phyloP scores from a whole-genome alignment of 2,329 filamentous ascomycete genomes.

The Pestalotiopsis fici region DNA sequence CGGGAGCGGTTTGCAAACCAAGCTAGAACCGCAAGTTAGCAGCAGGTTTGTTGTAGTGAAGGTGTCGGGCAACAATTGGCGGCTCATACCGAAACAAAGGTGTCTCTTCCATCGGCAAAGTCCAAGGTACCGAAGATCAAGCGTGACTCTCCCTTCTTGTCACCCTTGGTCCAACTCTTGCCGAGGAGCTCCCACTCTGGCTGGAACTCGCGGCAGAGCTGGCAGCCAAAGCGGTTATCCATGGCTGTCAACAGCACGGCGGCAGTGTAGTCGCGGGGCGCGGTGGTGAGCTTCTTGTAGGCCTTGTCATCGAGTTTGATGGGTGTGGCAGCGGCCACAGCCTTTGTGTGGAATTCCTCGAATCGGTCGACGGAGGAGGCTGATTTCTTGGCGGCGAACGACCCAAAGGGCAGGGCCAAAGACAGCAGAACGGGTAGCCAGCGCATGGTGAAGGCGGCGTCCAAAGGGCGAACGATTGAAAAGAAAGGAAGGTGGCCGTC shows the following conservation, averaged over 20 bases:
- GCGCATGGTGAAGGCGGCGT: constrained; percentile 60
- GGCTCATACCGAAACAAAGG: constrained; percentile 77
- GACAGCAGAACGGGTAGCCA: constrained; percentile 65
- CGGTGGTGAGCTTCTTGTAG: constrained; percentile 74
- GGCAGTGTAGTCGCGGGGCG: constrained; percentile 81
- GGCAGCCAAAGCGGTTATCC: constrained; percentile 80
- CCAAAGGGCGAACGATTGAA: constrained; percentile 1
- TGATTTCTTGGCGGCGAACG: constrained; percentile 66
- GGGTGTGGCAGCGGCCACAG: constrained; percentile 60
- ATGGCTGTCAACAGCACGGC: constrained; percentile 85
- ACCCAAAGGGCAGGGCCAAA: constrained; percentile 60
- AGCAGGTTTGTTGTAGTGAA: background rate
- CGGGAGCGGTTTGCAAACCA: constrained; percentile 89
- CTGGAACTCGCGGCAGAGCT: constrained; percentile 87
- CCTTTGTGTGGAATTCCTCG: constrained; percentile 68
- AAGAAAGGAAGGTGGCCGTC: constrained; percentile 2
- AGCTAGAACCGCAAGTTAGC: constrained; percentile 55
- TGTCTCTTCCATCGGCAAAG: constrained; percentile 79
- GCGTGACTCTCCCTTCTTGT: constrained; percentile 72
- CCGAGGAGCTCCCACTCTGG: constrained; percentile 89
- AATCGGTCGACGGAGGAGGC: constrained; percentile 62
- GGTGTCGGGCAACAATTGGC: no score
- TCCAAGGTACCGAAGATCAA: constrained; percentile 84
- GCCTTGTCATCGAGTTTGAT: constrained; percentile 76
- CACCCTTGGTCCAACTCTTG: constrained; percentile 84